These are phyloP conservation scores for Eleusine coracana DNA, from an alignment of 176 grass and related monocot species.

Conservation along the genomic window DNA sequence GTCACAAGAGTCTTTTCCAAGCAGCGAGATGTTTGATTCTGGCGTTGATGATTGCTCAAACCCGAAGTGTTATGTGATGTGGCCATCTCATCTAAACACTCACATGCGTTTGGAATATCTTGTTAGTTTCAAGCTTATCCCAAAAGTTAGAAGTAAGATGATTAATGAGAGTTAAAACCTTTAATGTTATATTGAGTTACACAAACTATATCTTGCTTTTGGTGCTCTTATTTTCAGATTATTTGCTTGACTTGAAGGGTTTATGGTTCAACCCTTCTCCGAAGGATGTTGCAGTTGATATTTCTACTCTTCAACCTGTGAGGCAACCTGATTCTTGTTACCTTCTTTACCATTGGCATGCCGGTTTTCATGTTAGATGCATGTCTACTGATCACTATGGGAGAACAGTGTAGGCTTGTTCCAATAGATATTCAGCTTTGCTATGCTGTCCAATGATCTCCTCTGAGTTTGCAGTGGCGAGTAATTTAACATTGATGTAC, in stretches of 20 bases:
- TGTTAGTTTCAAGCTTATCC: conserved; percentile 71
- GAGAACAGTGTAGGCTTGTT: conserved; percentile 14
- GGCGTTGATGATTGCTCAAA: conserved; percentile 51
- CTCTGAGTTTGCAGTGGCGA: conserved; percentile 14
- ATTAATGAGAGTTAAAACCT: conserved; percentile 31
- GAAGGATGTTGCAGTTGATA: conserved; percentile 48
- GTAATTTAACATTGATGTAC: conserved; percentile 18
- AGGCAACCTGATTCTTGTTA: conserved; percentile 41
- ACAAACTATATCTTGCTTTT: conserved; percentile 34
- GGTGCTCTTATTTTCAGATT: conserved; percentile 66
- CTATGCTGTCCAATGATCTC: conserved; percentile 7
- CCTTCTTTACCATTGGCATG: not conserved
- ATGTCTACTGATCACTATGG: not conserved
- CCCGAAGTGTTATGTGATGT: conserved; percentile 69
- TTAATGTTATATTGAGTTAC: conserved; percentile 28
- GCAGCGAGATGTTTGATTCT: conserved; percentile 63
- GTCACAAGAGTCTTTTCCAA: conserved; percentile 57
- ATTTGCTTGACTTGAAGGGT: conserved; percentile 77
- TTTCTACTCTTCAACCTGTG: conserved; percentile 64
- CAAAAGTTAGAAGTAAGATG: conserved; percentile 69
- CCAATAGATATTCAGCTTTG: not conserved
- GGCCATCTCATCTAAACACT: conserved; percentile 58
- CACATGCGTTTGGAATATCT: conserved; percentile 74
- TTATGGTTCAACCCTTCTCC: conserved; percentile 56
- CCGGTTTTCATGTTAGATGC: conserved; percentile 10